phyloP scores from a whole-genome alignment of 768 basidiomycete species.

The Hemileccinum rubropunctum region DNA sequence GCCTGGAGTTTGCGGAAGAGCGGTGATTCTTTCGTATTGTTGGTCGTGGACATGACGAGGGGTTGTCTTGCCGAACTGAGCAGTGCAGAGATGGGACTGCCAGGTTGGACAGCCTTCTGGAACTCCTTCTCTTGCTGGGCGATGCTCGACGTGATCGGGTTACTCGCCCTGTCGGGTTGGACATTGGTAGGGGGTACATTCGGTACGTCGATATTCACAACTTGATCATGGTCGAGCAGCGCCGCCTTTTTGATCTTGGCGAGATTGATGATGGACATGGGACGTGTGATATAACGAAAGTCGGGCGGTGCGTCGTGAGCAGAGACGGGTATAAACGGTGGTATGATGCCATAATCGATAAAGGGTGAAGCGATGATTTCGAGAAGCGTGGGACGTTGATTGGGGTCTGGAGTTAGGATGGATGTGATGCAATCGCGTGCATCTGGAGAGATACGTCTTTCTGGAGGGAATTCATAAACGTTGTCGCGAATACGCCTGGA shows the following conservation, averaged over 20 bases:
- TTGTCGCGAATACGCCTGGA: slow-evolving; percentile 88
- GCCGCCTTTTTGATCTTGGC: slow-evolving; percentile 59
- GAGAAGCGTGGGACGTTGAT: slow-evolving; percentile 75
- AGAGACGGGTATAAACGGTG: slow-evolving; percentile 73
- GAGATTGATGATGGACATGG: slow-evolving; percentile 68
- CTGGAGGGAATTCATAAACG: slow-evolving; percentile 86
- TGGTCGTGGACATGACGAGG: slow-evolving; percentile 64
- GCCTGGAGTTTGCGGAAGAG: slow-evolving; percentile 56
- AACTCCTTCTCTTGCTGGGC: slow-evolving; percentile 94
- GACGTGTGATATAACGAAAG: slow-evolving; percentile 63
- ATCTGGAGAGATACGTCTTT: slow-evolving; percentile 66
- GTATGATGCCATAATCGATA: slow-evolving; percentile 80
- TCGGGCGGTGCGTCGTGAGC: slow-evolving; percentile 76
- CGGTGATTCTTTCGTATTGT: slow-evolving; percentile 33
- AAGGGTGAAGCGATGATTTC: slow-evolving; percentile 84
- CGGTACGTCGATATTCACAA: slow-evolving; percentile 42
- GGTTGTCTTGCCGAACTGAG: slow-evolving; percentile 89
- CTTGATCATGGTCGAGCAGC: slow-evolving; percentile 62
- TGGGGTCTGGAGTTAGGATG: slow-evolving; percentile 85
- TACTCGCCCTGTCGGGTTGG: slow-evolving; percentile 23
- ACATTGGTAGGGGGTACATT: slow-evolving; percentile 26
- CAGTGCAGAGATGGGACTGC: slow-evolving; percentile 89
- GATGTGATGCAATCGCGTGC: slow-evolving; percentile 75
- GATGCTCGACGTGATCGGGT: slow-evolving; percentile 57
- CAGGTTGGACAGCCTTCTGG: slow-evolving; percentile 93